Base-by-base conservation (phyloP, 1,139 yeast species). In the Nakaseomyces nivariensis region DNA sequence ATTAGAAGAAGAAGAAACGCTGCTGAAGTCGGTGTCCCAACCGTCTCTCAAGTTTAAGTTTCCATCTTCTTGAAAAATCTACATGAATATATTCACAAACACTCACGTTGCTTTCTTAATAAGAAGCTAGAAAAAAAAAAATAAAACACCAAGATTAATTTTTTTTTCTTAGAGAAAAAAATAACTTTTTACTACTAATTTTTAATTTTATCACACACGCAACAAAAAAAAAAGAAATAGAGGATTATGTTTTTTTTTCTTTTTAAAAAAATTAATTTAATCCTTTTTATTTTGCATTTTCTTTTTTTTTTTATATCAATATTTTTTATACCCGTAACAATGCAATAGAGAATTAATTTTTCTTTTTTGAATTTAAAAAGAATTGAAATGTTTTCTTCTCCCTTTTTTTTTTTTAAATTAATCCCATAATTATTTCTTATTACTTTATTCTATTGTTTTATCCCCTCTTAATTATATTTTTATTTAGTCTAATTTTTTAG, bases 1-100 rank as follows among this genome's bases (percentile, higher is more conserved):
- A 40, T 48, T 32, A 48, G 51, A 37, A 65, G 77, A 53, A 69
- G 72, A 54, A 67, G 71, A 55, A 67, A 72, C 52, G 70, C 78
- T 54, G 77, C 85, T 58, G 82, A 85, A 72, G 84, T 86, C 53
- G 95, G 95, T 67, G 86, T 86, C 51, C 95, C 96, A 72, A 79
- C 94, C 64, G 81, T 85, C 77, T 79, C 95, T 52, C 90, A 85
- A 75, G 95, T 85, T 67, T 82, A 75, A 73, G 10, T 17, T 17
- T 17, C 3, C 3, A 17, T 17, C 22, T 17, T 17, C 22, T 17
- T 17, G 22, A 17, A 17, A 17, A 17, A 37, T 11, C 17, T 26
- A 33, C 24, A 22, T 27, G 13, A 22, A 43, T 32, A 43, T 32
- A 43, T 22, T 22, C 33, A 32, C 22, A 17, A 1, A 1, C 22